Evolutionary conservation across 495 filamentous ascomycete species (phyloP).

Genomic region (Annulohypoxylon moriforme): DNA sequence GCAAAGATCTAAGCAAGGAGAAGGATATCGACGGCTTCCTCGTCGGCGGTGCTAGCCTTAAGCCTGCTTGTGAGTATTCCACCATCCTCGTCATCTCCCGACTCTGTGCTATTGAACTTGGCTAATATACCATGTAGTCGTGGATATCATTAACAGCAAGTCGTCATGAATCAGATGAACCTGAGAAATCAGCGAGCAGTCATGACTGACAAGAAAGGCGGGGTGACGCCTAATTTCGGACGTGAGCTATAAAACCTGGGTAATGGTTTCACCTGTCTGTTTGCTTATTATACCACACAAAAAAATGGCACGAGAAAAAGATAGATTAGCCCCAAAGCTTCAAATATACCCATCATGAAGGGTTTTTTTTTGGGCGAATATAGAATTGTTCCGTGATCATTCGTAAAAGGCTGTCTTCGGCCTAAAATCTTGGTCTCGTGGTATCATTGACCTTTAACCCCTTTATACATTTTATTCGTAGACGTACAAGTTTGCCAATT

Average conservation of each 20-base stretch:
- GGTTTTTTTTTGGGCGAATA: neutral
- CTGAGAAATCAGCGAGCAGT: neutral
- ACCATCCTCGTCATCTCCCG: neutral
- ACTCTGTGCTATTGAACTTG: conserved; percentile 1
- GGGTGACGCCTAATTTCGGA: neutral
- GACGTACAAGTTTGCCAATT: conserved; percentile 18
- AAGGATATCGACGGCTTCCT: conserved; percentile 97
- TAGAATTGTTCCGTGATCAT: conserved; percentile 21
- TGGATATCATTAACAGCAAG: conserved; percentile 71
- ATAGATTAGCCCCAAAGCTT: neutral
- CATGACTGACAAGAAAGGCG: conserved; percentile 2
- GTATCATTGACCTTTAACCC: conserved; percentile 17
- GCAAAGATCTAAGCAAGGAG: conserved; percentile 89
- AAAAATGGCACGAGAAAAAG: conserved; percentile 2
- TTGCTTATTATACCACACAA: conserved; percentile 13
- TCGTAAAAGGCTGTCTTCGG: conserved; percentile 15
- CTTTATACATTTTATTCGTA: conserved; percentile 26
- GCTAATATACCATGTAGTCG: conserved; percentile 57
- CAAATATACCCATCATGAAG: neutral
- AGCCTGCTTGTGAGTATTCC: conserved; percentile 87
- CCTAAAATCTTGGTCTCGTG: neutral
- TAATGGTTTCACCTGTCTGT: neutral
- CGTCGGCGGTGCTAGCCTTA: conserved; percentile 96
- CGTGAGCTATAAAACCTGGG: conserved; percentile 14
- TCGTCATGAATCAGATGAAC: conserved; percentile 50